phyloP scores from a whole-genome alignment of 2,329 filamentous ascomycete species.

The Coniochaeta sp. region DNA sequence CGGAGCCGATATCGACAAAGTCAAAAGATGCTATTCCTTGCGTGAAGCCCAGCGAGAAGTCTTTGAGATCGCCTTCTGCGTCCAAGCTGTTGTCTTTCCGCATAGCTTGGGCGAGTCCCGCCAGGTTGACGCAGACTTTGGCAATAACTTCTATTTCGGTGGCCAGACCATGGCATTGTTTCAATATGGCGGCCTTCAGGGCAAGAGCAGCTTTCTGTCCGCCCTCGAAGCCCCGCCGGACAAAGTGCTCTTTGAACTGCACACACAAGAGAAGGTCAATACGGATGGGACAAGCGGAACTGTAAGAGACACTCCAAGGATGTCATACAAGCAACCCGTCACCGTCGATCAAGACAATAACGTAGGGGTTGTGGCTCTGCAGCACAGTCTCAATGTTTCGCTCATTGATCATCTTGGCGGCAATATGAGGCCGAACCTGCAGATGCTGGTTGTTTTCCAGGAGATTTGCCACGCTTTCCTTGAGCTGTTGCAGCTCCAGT shows the following conservation, averaged over 20 bases:
- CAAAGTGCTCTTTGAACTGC: constrained; percentile 50
- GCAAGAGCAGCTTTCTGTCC: constrained; percentile 44
- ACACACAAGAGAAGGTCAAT: neutral
- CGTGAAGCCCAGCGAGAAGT: constrained; percentile 54
- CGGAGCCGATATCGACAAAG: constrained; percentile 54
- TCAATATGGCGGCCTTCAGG: constrained; percentile 38
- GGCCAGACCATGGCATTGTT: constrained; percentile 34
- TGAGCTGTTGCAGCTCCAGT: constrained; percentile 32
- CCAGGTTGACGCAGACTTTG: constrained; percentile 48
- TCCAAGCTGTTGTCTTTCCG: constrained; percentile 37
- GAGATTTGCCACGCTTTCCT: constrained; percentile 25
- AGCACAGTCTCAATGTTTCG: constrained; percentile 12
- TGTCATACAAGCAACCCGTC: constrained; percentile 50
- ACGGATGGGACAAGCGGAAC: neutral
- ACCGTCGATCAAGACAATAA: constrained; percentile 55
- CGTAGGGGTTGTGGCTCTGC: constrained; percentile 49
- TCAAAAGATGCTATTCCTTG: constrained; percentile 52
- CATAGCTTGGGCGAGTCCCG: constrained; percentile 41
- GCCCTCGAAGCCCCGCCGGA: constrained; percentile 47
- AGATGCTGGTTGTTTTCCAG: constrained; percentile 31
- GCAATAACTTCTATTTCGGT: constrained; percentile 50
- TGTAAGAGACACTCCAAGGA: constrained; percentile 4
- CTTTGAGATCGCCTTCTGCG: constrained; percentile 36
- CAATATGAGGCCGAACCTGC: constrained; percentile 30
- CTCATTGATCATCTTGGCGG: constrained; percentile 4